A percentile compares a stretch with the other conserved stretches of the same genome.
Evolutionary conservation across 352 stramenopile genomes (phyloP).

Genomic region (Pythium dissotocum): DNA sequence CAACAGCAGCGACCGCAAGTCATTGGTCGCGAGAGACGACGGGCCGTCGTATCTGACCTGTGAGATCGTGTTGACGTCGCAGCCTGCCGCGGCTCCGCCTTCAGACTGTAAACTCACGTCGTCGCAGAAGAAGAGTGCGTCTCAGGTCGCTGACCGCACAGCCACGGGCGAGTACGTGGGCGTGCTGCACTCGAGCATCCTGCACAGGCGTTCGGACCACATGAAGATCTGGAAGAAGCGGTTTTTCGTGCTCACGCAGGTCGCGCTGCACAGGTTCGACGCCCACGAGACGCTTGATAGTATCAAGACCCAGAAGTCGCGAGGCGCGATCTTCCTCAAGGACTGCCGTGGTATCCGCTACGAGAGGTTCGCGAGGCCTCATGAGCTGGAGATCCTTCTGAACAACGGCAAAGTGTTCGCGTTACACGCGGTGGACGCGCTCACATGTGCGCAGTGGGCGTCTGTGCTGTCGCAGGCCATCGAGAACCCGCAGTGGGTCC

Average conservation of each 20-base stretch:
- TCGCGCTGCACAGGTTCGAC: slow-evolving; percentile 43
- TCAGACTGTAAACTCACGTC: neutral
- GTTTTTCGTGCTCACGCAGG: slow-evolving; percentile 49
- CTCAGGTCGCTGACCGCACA: slow-evolving; percentile 31
- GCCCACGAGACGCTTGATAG: slow-evolving; percentile 27
- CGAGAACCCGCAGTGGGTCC: slow-evolving; percentile 43
- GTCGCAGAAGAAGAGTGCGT: neutral
- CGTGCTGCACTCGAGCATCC: slow-evolving; percentile 34
- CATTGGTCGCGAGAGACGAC: neutral
- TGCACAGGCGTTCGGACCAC: slow-evolving; percentile 35
- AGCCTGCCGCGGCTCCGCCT: slow-evolving; percentile 5
- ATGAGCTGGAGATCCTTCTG: slow-evolving; percentile 42
- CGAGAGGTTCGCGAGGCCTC: slow-evolving; percentile 39
- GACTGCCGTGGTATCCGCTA: slow-evolving; percentile 39
- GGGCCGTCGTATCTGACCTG: slow-evolving; percentile 26
- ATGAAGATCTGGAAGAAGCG: slow-evolving; percentile 43
- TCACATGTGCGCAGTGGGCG: slow-evolving; percentile 41
- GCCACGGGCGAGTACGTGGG: slow-evolving; percentile 42
- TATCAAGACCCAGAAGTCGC: slow-evolving; percentile 25
- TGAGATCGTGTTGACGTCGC: slow-evolving; percentile 34
- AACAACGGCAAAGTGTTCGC: slow-evolving; percentile 33
- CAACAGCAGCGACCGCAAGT: slow-evolving; percentile 1
- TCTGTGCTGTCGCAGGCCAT: slow-evolving; percentile 40
- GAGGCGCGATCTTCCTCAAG: slow-evolving; percentile 30
- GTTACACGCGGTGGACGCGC: slow-evolving; percentile 33